phyloP scores from a whole-genome alignment of 352 stramenopile species.

The Phytophthora idaei region DNA sequence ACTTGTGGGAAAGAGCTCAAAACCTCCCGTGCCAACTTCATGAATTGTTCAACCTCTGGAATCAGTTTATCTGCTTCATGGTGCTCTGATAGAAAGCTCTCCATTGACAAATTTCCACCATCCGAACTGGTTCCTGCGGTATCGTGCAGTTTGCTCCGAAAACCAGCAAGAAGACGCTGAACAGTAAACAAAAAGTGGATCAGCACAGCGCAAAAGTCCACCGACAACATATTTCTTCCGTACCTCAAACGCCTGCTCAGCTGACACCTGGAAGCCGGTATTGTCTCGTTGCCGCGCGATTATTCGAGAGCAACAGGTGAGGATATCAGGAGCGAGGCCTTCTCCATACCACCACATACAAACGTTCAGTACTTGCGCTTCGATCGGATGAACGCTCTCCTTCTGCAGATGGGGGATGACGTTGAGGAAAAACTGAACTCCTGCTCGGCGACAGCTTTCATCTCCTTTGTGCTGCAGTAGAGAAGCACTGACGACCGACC shows the following conservation, averaged over 20 bases:
- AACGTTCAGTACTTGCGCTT: constrained; percentile 49
- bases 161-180: constrained; percentile 43
- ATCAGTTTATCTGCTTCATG: constrained; percentile 46
- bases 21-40: constrained; percentile 46
- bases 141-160: constrained; percentile 56
- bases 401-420: constrained; percentile 37
- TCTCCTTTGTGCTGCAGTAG: constrained; percentile 39
- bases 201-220: background rate
- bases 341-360: constrained; percentile 53
- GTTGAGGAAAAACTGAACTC: constrained; percentile 61
- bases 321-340: constrained; percentile 45
- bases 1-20: constrained; percentile 52
- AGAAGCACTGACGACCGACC: constrained; percentile 46
- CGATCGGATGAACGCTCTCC: constrained; percentile 23
- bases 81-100: constrained; percentile 40
- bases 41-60: constrained; percentile 58
- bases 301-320: constrained; percentile 49
- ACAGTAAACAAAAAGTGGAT: constrained; percentile 3
- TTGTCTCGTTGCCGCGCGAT: constrained; percentile 45
- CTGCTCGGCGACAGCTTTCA: constrained; percentile 36
- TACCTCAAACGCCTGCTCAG: constrained; percentile 39
- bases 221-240: constrained; percentile 1
- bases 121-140: constrained; percentile 18
- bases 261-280: constrained; percentile 26
- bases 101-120: constrained; percentile 34